Base-by-base conservation (phyloP, 177 flowering plant species). In the Vitis hybrid region DNA sequence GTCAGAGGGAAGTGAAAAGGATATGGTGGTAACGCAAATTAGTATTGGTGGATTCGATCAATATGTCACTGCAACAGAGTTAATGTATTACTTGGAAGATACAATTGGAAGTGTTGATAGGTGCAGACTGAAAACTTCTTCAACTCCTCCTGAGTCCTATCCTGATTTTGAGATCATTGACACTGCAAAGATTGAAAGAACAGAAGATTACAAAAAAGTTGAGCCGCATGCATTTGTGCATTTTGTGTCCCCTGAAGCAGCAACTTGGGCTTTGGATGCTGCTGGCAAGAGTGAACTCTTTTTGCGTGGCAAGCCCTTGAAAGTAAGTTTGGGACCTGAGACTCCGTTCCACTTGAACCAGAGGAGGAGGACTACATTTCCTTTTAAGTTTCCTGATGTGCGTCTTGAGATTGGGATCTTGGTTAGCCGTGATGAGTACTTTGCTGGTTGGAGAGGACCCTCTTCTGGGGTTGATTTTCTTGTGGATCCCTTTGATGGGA, bases 171-270 rank as follows among this genome's bases (percentile, higher is more conserved):
- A 75, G 9, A 60, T 86, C 51, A 67, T 45, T 2, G 63, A 79
- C 23, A 19, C 55, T 13, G 66, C 74, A 23, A 64, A 62, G 0
- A 68, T 81, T 49, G 66, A 59, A 50, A 76, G 39, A 58, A 72
- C 74, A 1, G 80, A 81, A 56, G 79, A 82, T 4, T 88, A 85
- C 70, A 79, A 78, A 12, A 87, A 76, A 77, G 97, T 93, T 39
- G 84, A 74, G 68, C 97, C 98, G 4, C 99, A 93, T 78, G 98
- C 99, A 0, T 96, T 93, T 70, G 91, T 92, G 52, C 98, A 93
- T 81, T 96, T 96, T 81, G 91, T 80, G 9, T 34, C 71, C 11
- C 83, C 97, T 59, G 77, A 72, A 19, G 75, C 87, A 6, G 86
- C 78, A 51, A 59, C 56, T 10, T 55, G 39, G 48, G 95, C 90